phyloP scores from a whole-genome alignment of 1,139 yeast species.

The Scheffersomyces cryptocercus region DNA sequence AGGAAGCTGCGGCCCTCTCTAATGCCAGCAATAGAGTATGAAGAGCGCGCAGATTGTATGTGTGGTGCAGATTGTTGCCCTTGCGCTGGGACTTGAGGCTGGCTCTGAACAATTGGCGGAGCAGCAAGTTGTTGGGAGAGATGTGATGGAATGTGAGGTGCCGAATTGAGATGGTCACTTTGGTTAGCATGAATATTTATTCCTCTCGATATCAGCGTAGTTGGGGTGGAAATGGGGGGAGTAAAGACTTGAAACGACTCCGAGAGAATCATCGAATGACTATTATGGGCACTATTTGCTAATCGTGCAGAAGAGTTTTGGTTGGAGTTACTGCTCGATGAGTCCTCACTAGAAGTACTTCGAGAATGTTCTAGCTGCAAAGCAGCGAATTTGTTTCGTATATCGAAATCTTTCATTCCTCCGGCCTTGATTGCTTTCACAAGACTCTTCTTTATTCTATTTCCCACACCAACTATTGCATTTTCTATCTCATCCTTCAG shows the following conservation, averaged over 20 bases:
- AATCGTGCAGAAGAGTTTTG: slow-evolving; percentile 14
- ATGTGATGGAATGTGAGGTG: slow-evolving; percentile 19
- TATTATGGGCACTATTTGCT: slow-evolving; percentile 11
- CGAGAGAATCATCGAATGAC: slow-evolving; percentile 38
- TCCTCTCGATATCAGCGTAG: neutral
- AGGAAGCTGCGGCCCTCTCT: slow-evolving; percentile 32
- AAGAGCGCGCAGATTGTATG: slow-evolving; percentile 14
- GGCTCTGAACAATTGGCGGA: slow-evolving; percentile 1
- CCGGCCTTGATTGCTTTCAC: slow-evolving; percentile 50
- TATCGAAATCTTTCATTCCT: slow-evolving; percentile 31
- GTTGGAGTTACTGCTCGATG: slow-evolving; percentile 18
- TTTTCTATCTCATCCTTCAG: slow-evolving; percentile 67
- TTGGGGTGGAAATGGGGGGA: slow-evolving; percentile 7
- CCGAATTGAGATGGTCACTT: neutral
- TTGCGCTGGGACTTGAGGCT: neutral
- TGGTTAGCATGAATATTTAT: neutral
- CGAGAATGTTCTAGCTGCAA: slow-evolving; percentile 28
- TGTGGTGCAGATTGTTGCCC: slow-evolving; percentile 6
- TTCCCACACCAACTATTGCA: slow-evolving; percentile 81
- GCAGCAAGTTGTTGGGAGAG: slow-evolving; percentile 14
- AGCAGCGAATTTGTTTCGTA: slow-evolving; percentile 24
- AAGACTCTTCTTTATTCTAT: slow-evolving; percentile 60
- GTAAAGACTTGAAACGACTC: slow-evolving; percentile 24
- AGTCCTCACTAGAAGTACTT: slow-evolving; percentile 39
- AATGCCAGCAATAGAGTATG: slow-evolving; percentile 33